Evolutionary conservation across 257 asterid genomes (phyloP).

Genomic region (Solanum appendiculatum): DNA sequence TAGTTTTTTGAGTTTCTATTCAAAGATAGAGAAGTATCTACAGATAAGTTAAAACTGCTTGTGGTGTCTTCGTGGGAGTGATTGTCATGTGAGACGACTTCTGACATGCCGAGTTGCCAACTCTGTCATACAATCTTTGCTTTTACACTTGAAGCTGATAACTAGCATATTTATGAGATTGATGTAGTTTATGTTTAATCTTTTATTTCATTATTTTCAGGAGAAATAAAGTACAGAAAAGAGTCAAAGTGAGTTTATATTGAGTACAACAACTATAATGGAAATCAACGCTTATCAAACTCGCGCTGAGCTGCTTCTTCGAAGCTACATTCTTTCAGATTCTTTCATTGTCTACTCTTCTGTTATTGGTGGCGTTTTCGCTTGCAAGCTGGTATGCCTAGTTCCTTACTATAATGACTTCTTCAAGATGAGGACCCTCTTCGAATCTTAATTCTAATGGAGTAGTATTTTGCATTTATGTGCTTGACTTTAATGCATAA

Average conservation of each 20-base stretch:
- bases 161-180: neutral
- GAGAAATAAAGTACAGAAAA: neutral
- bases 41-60: neutral
- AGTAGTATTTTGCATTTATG: neutral
- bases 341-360: conserved; percentile 35
- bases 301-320: conserved; percentile 39
- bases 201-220: neutral
- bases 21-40: neutral
- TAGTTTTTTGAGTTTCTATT: neutral
- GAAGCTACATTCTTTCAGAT: conserved; percentile 39
- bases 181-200: neutral
- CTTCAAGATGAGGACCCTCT: neutral
- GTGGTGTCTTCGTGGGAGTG: neutral
- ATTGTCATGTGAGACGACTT: neutral
- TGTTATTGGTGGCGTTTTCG: conserved; percentile 40
- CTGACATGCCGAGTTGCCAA: neutral
- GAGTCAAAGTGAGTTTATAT: neutral
- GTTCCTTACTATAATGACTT: neutral
- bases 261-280: conserved; percentile 19
- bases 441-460: neutral
- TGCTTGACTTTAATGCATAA: neutral
- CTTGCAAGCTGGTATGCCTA: conserved; percentile 57
- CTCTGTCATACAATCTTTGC: neutral
- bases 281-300: conserved; percentile 32
- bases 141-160: neutral